phyloP scores from a whole-genome alignment of 2,329 filamentous ascomycete species.

The Colletotrichum truncatum region DNA sequence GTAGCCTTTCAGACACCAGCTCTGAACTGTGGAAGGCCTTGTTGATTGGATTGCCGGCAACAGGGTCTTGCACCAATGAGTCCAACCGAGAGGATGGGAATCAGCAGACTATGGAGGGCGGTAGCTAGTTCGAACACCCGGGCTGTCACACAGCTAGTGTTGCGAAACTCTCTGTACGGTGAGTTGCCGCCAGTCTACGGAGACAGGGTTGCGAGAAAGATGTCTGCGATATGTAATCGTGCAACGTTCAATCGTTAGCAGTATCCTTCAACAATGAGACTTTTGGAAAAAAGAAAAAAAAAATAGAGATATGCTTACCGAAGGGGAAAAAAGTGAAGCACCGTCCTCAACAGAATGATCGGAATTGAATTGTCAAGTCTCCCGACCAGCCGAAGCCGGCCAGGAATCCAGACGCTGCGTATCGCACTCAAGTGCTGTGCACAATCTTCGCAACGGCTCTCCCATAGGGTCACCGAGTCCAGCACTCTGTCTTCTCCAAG shows the following conservation, averaged over 20 bases:
- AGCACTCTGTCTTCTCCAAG: slow-evolving; percentile 41
- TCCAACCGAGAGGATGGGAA: no score
- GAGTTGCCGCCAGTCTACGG: no score
- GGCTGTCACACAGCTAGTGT: no score
- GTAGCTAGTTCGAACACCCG: no score
- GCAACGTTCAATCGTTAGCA: slow-evolving; percentile 28
- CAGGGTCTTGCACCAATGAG: no score
- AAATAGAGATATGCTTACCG: slow-evolving; percentile 18
- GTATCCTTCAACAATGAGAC: slow-evolving; percentile 29
- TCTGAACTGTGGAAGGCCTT: background rate
- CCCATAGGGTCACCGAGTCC: slow-evolving; percentile 73
- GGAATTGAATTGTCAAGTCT: slow-evolving; percentile 82
- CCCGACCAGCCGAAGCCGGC: slow-evolving; percentile 33
- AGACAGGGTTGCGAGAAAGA: no score
- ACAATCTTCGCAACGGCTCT: slow-evolving; percentile 95
- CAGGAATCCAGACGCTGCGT: slow-evolving; percentile 76
- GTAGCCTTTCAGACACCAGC: background rate
- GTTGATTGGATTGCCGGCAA: background rate
- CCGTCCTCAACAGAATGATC: slow-evolving; percentile 88
- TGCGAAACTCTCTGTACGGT: no score
- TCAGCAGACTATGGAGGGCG: no score
- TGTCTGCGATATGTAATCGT: no score
- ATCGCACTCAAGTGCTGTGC: slow-evolving; percentile 93
- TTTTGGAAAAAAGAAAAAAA: background rate
- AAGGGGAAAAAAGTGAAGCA: slow-evolving; percentile 53